These are phyloP conservation scores for Megacollybia marginata DNA, from an alignment of 768 basidiomycete genomes.

Conservation along the genomic window DNA sequence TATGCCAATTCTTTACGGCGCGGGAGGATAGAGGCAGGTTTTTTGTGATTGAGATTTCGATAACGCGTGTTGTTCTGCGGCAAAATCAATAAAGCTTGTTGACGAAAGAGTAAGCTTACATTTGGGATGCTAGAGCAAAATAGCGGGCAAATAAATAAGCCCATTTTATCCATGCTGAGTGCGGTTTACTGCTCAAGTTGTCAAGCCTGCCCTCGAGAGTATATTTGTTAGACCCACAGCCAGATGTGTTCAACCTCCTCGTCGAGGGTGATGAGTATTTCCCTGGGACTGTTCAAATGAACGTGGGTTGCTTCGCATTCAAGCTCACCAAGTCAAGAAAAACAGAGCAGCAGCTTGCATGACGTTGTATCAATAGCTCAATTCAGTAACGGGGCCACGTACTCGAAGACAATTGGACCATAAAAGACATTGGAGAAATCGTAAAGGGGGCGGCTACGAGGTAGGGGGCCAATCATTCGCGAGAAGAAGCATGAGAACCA, in stretches of 20 bases:
- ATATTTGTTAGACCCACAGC: constrained; percentile 12
- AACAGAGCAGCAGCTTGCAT: constrained; percentile 5
- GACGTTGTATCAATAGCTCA: no score
- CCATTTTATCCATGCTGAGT: constrained; percentile 26
- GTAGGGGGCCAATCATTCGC: no score
- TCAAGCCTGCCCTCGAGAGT: background rate
- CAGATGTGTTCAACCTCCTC: constrained; percentile 24
- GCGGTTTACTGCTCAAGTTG: constrained; percentile 14
- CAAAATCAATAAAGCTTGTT: background rate
- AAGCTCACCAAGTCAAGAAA: constrained; percentile 13
- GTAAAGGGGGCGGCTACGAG: no score
- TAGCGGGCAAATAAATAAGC: constrained; percentile 22
- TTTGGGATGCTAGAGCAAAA: constrained; percentile 15
- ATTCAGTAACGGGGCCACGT: no score
- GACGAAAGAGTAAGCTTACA: constrained; percentile 14
- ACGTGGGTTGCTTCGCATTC: no score
- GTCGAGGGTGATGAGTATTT: constrained; percentile 21
- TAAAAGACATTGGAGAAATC: no score
- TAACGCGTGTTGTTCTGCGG: constrained; percentile 14
- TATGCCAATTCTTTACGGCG: constrained; percentile 6
- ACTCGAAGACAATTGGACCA: no score
- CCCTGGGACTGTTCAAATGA: constrained; percentile 10
- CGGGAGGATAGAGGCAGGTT: constrained; percentile 1
- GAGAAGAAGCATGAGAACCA: no score
- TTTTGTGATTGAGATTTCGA: constrained; percentile 5